Conservation (phyloP, 768 basidiomycete species). For the Hericium rajendrae region DNA sequence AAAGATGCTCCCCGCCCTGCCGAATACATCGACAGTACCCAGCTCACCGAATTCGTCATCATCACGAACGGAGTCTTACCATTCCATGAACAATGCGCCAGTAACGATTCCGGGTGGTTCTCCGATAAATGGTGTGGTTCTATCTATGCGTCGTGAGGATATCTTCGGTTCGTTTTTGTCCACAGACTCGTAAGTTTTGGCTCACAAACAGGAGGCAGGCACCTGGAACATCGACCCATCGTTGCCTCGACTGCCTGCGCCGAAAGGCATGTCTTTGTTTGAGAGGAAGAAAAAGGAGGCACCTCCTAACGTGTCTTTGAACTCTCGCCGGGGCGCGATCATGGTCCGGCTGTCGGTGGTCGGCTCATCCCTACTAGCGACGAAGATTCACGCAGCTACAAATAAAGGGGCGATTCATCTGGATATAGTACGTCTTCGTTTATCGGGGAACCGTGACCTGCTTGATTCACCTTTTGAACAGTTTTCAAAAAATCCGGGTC, state of each 20-base stretch:
- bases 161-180: neutral
- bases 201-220: neutral
- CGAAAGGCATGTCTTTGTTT: neutral
- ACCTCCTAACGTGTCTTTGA: constrained; percentile 3
- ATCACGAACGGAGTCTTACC: neutral
- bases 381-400: constrained; percentile 4
- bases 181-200: neutral
- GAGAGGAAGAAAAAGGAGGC: neutral
- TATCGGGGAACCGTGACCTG: neutral
- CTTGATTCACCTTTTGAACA: neutral
- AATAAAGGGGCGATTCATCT: constrained; percentile 3
- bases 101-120: neutral
- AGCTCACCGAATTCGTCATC: neutral
- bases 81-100: neutral
- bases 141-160: neutral
- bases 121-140: neutral
- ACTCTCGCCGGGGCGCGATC: constrained; percentile 7
- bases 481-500: neutral
- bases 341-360: constrained; percentile 1
- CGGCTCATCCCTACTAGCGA: constrained; percentile 3
- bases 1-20: neutral
- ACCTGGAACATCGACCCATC: neutral
- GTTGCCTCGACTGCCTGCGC: neutral
- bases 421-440: constrained; percentile 5
- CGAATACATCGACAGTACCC: neutral